Base-by-base conservation (phyloP, 768 basidiomycete species). In the Phlegmacium glaucopus region DNA sequence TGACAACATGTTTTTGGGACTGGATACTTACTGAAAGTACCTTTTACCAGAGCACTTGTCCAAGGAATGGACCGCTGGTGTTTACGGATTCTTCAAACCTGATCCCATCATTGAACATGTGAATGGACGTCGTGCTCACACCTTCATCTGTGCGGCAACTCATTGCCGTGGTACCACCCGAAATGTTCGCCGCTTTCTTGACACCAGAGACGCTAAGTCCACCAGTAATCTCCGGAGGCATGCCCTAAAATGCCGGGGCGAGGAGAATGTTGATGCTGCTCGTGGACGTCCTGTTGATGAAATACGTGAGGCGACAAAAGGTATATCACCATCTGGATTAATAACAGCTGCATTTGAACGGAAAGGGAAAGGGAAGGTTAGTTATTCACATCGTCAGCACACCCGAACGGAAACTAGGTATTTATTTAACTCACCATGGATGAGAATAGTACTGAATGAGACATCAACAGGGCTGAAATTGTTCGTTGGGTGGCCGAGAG, bases 401-500 rank as follows among this genome's bases (percentile, higher is more conserved):
- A 63, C 58, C 27, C 51, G 51, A 36, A 48, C 51, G 2, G 62
- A 68, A 47, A 48, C 57, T 10, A 42, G 46, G 61, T 67, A 48
- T 32, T 45, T 32, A 38, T 28, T 13, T 32, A 48, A 28, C 37
- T 9, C 11, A 12, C 16, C 22, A 26, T 4, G 6, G 10, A n/a
- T n/a, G n/a, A n/a, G n/a, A n/a, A 15, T 29, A n/a, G 28, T 18
- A 9, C 7, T 25, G 28, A 36, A 30, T 32, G 30, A 13, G 9
- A 8, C 9, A 15, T 17, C 17, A 17, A 30, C 28, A 70, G 69
- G 13, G 63, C 55, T 0, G 55, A 67, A 38, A 59, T 66, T 26
- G 69, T 72, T 1, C 48, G 52, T 0, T 74, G 72, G 70, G 62
- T 72, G 0, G 9, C 62, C 0, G 59, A 71, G 47, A 64, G 55